Base-by-base conservation (phyloP, 176 grass and related monocot genomes). In the Aechmea fasciata region DNA sequence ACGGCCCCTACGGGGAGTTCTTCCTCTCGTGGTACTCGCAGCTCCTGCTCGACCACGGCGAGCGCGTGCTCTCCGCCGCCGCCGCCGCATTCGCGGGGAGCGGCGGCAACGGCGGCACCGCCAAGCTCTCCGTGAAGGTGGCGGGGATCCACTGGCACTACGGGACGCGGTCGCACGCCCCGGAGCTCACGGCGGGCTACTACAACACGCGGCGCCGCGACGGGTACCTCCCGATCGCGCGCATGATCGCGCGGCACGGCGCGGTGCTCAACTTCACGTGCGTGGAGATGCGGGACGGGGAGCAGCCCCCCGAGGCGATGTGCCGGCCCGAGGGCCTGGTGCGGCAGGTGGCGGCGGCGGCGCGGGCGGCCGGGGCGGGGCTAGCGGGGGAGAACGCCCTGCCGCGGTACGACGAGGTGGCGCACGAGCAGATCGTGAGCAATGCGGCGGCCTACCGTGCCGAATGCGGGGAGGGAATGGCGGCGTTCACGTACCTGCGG, bases 61-160 rank as follows among this genome's bases (percentile, higher is more conserved):
- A 96, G 69, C 72, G 81, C 69, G 11, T 96, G 9, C 81, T 96
- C 13, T 73, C 87, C 4, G 69, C 71, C 6, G 78, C 83, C 2
- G 28, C 69, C 49, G 69, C 84, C n/a, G 64, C 85, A 3, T 90
- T 87, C 81, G 47, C 69, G 2, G 11, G 22, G 0, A 7, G 71
- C 6, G 69, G 69, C 1, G 69, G 25, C 25, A 23, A n/a, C n/a
- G n/a, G n/a, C n/a, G 24, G 24, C 24, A 1, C 24, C 24, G 1
- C 85, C 13, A 79, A 75, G 52, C 13, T 96, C 9, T 90, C 87
- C 4, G 87, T 65, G 2, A 96, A 90, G 81, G 83, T 95, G 28
- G 83, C 86, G 10, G 87, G 86, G 51, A 95, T 90, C 75, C 90
- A 95, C 78, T 87, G 87, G 86, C 90, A 95, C 71, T 90, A 90